Percentiles rank a stretch among this genome's conserved stretches.
phyloP scores from a whole-genome alignment of 495 filamentous ascomycete species.

The Immersiella caudata region DNA sequence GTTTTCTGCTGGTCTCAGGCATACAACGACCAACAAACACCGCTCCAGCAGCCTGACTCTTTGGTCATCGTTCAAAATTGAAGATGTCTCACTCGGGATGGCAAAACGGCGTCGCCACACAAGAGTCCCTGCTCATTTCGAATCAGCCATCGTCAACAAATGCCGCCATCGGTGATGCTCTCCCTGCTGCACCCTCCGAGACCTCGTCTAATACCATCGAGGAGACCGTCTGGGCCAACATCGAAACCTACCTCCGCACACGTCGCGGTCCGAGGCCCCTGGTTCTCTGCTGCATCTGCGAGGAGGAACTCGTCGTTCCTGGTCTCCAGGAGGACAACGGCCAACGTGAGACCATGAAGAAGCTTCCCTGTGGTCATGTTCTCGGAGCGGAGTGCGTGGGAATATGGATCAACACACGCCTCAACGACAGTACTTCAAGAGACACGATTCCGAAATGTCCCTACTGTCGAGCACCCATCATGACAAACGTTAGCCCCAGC shows the following conservation, averaged over 20 bases:
- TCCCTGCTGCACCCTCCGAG: no score
- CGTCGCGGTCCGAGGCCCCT: background rate
- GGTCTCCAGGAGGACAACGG: background rate
- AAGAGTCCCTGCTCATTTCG: no score
- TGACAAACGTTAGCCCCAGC: background rate
- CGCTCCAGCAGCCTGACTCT: no score
- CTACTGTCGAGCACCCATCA: background rate
- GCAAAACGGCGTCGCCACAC: no score
- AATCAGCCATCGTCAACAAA: no score
- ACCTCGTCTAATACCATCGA: no score
- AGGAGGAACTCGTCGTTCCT: conserved; percentile 2
- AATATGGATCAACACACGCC: background rate
- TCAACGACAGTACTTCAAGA: background rate
- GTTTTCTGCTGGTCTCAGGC: no score
- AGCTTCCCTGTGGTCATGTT: conserved; percentile 5
- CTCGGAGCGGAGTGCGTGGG: background rate
- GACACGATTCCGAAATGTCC: background rate
- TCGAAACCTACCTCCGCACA: background rate
- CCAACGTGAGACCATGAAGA: background rate
- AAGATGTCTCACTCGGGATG: no score
- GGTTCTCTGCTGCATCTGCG: conserved; percentile 5
- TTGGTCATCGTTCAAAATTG: no score
- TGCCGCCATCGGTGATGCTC: no score
- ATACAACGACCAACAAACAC: no score
- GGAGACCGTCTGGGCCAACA: background rate